A percentile compares a stretch with the other conserved stretches of the same genome.
phyloP scores from a whole-genome alignment of 495 filamentous ascomycete species.

The Coniosporium apollinis region DNA sequence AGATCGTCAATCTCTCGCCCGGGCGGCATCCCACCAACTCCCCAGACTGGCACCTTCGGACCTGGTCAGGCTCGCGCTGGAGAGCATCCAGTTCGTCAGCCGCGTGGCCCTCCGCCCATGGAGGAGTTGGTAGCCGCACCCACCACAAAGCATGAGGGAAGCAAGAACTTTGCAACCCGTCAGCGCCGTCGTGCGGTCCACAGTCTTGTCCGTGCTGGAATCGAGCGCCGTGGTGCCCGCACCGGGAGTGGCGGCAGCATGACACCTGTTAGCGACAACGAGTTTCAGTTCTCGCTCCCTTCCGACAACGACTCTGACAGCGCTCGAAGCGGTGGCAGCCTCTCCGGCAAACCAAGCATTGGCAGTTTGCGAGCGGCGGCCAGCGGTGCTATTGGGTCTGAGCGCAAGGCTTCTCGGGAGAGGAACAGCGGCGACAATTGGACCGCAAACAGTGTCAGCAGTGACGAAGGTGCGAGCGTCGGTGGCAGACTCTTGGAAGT shows the following conservation, averaged over 20 bases:
- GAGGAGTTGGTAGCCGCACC: conserved; percentile 85
- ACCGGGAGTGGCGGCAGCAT: conserved; percentile 56
- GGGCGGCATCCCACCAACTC: conserved; percentile 60
- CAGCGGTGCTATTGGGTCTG: conserved; percentile 73
- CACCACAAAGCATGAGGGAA: conserved; percentile 86
- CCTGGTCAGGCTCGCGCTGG: conserved; percentile 85
- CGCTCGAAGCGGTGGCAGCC: conserved; percentile 34
- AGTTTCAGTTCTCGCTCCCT: conserved; percentile 51
- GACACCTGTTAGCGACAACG: conserved; percentile 78
- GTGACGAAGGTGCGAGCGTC: conserved; percentile 37
- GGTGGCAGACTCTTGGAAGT: conserved; percentile 37
- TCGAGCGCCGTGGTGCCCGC: conserved; percentile 60
- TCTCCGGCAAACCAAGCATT: conserved; percentile 62
- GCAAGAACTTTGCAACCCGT: conserved; percentile 94
- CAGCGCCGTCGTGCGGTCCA: conserved; percentile 83
- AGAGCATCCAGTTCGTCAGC: conserved; percentile 87
- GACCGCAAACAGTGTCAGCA: conserved; percentile 46
- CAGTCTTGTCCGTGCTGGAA: conserved; percentile 77
- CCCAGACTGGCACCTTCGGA: conserved; percentile 74
- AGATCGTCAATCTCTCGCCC: conserved; percentile 39
- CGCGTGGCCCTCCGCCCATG: conserved; percentile 76
- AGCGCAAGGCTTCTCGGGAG: conserved; percentile 50
- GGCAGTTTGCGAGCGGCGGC: conserved; percentile 65
- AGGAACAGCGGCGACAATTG: conserved; percentile 35
- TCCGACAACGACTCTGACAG: conserved; percentile 68